phyloP scores from a whole-genome alignment of 768 basidiomycete species.

The Pisolithus sp. region DNA sequence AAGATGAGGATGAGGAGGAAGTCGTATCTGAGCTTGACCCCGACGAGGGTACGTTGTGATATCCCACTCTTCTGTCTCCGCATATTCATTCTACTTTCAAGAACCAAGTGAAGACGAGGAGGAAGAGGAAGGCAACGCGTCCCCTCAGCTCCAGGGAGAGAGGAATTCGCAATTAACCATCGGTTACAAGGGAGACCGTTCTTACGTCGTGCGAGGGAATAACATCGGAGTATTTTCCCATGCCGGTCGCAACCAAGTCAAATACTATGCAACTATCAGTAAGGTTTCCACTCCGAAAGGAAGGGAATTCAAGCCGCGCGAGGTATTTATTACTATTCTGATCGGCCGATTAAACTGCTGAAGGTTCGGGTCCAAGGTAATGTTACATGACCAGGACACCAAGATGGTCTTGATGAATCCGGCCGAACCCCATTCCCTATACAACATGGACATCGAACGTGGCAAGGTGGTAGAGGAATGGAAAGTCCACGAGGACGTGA shows the following conservation, averaged over 20 bases:
- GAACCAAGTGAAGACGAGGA: constrained; percentile 39
- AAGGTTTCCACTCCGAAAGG: constrained; percentile 76
- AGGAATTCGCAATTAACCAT: constrained; percentile 87
- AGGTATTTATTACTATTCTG: constrained; percentile 44
- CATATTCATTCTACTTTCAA: constrained; percentile 14
- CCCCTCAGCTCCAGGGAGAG: constrained; percentile 45
- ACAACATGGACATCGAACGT: constrained; percentile 85
- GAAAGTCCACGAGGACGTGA: constrained; percentile 90
- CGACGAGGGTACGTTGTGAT: constrained; percentile 45
- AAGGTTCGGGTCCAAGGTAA: constrained; percentile 50
- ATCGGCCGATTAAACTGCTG: constrained; percentile 1
- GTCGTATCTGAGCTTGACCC: constrained; percentile 62
- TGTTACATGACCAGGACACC: constrained; percentile 94
- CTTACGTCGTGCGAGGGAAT: constrained; percentile 88
- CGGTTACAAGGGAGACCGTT: constrained; percentile 92
- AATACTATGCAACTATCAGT: constrained; percentile 83
- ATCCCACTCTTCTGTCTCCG: background rate
- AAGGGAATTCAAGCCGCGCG: constrained; percentile 76
- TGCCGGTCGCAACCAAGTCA: constrained; percentile 60
- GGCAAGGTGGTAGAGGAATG: constrained; percentile 98
- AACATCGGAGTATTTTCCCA: constrained; percentile 89
- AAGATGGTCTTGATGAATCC: constrained; percentile 94
- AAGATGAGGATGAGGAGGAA: constrained; percentile 76
- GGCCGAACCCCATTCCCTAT: constrained; percentile 71
- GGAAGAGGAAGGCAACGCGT: constrained; percentile 37